Percentiles rank a stretch among this genome's conserved stretches.
These are phyloP conservation scores for Hirschioporus abietinus DNA, from an alignment of 768 basidiomycete species.

Conservation along the genomic window DNA sequence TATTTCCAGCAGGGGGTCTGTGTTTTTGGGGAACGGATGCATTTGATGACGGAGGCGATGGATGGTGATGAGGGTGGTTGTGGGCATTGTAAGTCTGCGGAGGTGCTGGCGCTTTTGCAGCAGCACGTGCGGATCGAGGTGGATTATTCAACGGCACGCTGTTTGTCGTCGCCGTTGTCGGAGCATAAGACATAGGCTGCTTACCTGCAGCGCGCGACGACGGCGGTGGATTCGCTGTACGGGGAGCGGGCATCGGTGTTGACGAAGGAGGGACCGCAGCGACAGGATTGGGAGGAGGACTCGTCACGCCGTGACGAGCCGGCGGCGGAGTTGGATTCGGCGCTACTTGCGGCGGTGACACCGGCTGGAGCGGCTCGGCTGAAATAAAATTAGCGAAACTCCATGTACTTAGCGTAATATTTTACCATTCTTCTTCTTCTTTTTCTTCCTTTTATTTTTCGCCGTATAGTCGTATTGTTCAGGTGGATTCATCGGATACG, in stretches of 20 bases:
- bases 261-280: conserved; percentile 20
- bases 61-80: conserved; percentile 51
- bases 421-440: conserved; percentile 35
- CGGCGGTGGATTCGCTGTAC: conserved; percentile 48
- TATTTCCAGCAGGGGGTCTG: conserved; percentile 28
- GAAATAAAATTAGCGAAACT: not conserved
- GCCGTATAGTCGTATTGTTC: conserved; percentile 25
- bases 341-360: conserved; percentile 16
- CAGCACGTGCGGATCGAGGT: conserved; percentile 39
- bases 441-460: conserved; percentile 47
- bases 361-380: conserved; percentile 20
- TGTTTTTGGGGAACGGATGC: conserved; percentile 33
- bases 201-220: conserved; percentile 87
- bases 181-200: conserved; percentile 80
- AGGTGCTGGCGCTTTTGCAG: conserved; percentile 52
- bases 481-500: conserved; percentile 12
- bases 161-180: conserved; percentile 33
- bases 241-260: conserved; percentile 38
- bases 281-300: conserved; percentile 28
- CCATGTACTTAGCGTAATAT: not conserved
- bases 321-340: conserved; percentile 21
- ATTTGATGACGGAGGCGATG: conserved; percentile 42
- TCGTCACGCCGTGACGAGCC: conserved; percentile 14
- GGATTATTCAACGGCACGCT: conserved; percentile 27
- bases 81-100: conserved; percentile 42